Base-by-base conservation (phyloP, 2,329 filamentous ascomycete genomes). In the Corynespora cassiicola region DNA sequence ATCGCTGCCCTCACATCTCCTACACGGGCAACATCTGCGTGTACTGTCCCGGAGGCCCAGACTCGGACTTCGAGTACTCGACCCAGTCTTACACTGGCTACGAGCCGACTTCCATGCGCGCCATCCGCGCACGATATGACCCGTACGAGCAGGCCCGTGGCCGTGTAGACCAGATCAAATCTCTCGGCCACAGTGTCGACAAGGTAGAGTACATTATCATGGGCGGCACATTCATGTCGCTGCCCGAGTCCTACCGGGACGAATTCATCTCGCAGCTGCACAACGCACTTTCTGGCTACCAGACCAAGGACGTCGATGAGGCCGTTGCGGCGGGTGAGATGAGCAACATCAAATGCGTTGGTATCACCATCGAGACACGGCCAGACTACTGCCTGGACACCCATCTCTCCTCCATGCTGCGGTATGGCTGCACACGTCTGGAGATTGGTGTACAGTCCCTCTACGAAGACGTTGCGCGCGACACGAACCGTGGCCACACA, bases 121-220 rank as follows among this genome's bases (percentile, higher is more conserved):
- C 94, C 33, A 99, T 99, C 54, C 86, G 95, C 47, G 94, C 94
- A 20, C 84, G 95, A 33, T 99, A 99, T 65, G 95, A 99, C 63
- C 94, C 94, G 0, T 99, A 96, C 57, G 94, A 99, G 70, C 94
- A 99, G 75, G 94, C 94, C 11, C 81, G 94, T 66, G 94, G 94
- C 26, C 84, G 94, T 54, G 92, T 99, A 5, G 95, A 99, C 58
- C 94, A 99, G 73, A 90, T 99, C 63, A 95, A 95, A 69, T 88
- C 89, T 2, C 79, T 99, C 0, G 94, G 94, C 1, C 94, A 99
- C 70, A 96, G 90, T 29, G 94, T 99, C 31, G 94, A 99, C 74
- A 99, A 99, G 70, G 94, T 99, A 16, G 94, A 99, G 75, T 99
- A 97, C 70, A 99, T 99, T 64, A 96, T 99, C 66, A 99, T 99